phyloP scores from a whole-genome alignment of 2,329 filamentous ascomycete species.

The Cytospora chrysosperma region DNA sequence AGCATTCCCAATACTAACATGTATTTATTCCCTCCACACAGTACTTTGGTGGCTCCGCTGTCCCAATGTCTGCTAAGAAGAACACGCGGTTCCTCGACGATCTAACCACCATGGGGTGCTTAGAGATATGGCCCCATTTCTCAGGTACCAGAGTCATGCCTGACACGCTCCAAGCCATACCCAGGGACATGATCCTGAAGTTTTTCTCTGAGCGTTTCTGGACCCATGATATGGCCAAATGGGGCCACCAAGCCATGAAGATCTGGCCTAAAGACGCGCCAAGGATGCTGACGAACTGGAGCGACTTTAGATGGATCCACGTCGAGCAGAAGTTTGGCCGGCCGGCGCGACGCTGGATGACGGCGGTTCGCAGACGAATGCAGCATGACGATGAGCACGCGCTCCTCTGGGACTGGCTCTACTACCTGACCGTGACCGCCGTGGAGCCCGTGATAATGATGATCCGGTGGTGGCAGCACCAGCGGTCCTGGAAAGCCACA shows the following conservation, averaged over 20 bases:
- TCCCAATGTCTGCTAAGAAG: neutral
- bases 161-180: neutral
- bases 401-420: constrained; percentile 16
- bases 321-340: neutral
- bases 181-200: neutral
- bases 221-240: constrained; percentile 6
- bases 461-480: neutral
- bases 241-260: constrained; percentile 11
- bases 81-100: neutral
- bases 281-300: neutral
- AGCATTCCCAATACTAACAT: neutral
- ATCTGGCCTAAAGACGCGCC: neutral
- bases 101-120: neutral
- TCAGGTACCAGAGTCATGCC: neutral
- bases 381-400: neutral
- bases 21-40: neutral
- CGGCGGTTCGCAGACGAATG: neutral
- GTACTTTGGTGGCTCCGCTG: constrained; percentile 1
- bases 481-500: neutral
- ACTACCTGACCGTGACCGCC: neutral
- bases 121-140: neutral
- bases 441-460: neutral
- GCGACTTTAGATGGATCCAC: neutral
- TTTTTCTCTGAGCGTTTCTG: constrained; percentile 16
- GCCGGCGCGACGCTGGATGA: constrained; percentile 3